Evolutionary conservation across 305 asterid species (phyloP).

Genomic region (Ajuga reptans): DNA sequence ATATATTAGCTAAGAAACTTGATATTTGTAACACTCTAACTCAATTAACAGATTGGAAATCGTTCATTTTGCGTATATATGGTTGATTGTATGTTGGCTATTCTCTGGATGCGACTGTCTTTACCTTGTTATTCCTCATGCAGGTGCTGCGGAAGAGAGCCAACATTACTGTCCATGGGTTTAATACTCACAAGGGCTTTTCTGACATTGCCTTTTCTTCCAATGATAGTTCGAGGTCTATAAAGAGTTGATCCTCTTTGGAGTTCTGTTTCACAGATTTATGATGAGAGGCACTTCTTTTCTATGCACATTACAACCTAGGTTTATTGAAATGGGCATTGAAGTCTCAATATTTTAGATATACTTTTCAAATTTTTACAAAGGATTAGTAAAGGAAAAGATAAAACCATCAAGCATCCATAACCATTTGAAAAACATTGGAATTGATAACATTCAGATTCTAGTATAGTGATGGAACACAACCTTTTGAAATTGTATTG

Average conservation of each 20-base stretch:
- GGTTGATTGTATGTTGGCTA: background rate
- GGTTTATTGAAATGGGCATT: conserved; percentile 10
- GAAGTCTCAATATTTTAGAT: background rate
- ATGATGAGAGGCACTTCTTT: background rate
- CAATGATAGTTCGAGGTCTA: conserved; percentile 63
- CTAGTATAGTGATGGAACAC: background rate
- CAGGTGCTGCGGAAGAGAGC: conserved; percentile 71
- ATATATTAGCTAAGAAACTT: background rate
- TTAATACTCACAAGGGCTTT: conserved; percentile 55
- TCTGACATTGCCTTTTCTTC: conserved; percentile 75
- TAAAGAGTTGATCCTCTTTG: background rate
- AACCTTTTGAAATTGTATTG: background rate
- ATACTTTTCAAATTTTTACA: background rate
- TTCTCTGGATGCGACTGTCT: background rate
- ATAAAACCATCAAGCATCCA: background rate
- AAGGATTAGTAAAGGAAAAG: background rate
- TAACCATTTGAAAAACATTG: background rate
- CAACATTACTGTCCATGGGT: conserved; percentile 64
- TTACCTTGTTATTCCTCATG: conserved; percentile 28
- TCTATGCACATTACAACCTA: conserved; percentile 5
- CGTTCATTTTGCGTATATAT: background rate
- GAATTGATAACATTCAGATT: background rate
- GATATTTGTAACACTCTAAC: background rate
- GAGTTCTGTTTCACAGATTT: background rate
- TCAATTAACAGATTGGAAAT: background rate